Conservation (phyloP, 495 filamentous ascomycete genomes). For the Hapsidospora chrysogenum region DNA sequence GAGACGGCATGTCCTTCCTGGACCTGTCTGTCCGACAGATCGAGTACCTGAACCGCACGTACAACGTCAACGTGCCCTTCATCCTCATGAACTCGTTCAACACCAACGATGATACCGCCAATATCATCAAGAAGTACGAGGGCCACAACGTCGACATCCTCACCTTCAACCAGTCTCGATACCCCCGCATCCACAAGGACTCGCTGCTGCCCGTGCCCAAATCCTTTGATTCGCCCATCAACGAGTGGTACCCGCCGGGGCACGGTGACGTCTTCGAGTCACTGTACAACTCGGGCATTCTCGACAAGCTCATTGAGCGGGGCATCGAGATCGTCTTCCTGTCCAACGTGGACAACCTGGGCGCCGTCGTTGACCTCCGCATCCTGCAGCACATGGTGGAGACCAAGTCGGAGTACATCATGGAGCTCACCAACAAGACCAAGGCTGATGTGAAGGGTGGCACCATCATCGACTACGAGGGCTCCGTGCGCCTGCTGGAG, state of each 20-base stretch:
- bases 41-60: slow-evolving; percentile 96
- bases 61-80: slow-evolving; percentile 93
- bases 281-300: slow-evolving; percentile 95
- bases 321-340: slow-evolving; percentile 98
- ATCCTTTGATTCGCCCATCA: slow-evolving; percentile 68
- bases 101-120: slow-evolving; percentile 93
- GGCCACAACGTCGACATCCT: slow-evolving; percentile 98
- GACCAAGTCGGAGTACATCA: slow-evolving; percentile 91
- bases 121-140: slow-evolving; percentile 99
- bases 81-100: slow-evolving; percentile 99
- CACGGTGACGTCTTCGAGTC: slow-evolving; percentile 99
- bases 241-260: slow-evolving; percentile 97
- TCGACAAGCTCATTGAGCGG: slow-evolving; percentile 86
- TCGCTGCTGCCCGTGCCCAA: slow-evolving; percentile 93
- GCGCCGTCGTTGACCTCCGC: slow-evolving; percentile 90
- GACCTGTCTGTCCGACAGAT: slow-evolving; percentile 98
- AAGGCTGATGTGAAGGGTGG: slow-evolving; percentile 99
- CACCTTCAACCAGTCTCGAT: slow-evolving; percentile 99
- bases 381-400: slow-evolving; percentile 99
- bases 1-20: slow-evolving; percentile 99
- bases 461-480: slow-evolving; percentile 99
- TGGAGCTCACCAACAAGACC: slow-evolving; percentile 99
- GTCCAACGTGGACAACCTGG: slow-evolving; percentile 97
- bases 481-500: slow-evolving; percentile 87
- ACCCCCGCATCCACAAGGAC: slow-evolving; percentile 94